Evolutionary conservation across 2,329 filamentous ascomycete genomes (phyloP), one percentile per base, ranked within the genome.

Genomic region (Geosmithia putterillii): DNA sequence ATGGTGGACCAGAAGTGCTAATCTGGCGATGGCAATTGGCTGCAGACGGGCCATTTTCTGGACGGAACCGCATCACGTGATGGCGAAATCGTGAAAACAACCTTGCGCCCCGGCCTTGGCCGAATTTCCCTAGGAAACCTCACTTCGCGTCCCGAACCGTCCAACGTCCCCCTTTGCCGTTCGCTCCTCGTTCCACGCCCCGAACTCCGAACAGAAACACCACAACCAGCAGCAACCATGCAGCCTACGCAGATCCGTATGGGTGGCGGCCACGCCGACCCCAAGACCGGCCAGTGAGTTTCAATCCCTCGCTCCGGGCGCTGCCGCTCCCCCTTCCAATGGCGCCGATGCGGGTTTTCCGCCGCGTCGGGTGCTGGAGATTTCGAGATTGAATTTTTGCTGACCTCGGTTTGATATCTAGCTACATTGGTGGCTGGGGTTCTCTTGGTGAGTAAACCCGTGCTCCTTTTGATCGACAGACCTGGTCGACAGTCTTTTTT

Each of bases 381-480:
- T 12, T 18, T 15, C 14, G 17, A 17, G 40, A 19, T 10, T n/a
- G 17, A 40, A 15, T 23, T 21, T 15, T 34, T 12, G 18, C 32
- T 19, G 12, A 20, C 10, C 2, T 34, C 9, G 4, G 4, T 22
- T 41, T 62, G 49, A 63, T 47, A 39, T 44, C 47, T 47, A 89
- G 85, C 61, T 88, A 71, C 64, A 67, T 89, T 46, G 85, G 85
- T 54, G 66, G 66, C 63, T 90, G 84, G 83, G 85, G 85, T 57
- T 67, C 70, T 57, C 67, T 89, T 51, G 84, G 83, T 87, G 76
- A 70, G 79, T 77, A 52, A 52, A n/a, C n/a, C 38, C 46, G 15
- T 25, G 14, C 34, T 42, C 40, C 43, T n/a, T n/a, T 25, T 39
- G 40, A 44, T 35, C 37, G 7, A 35, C 7, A 17, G 18, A n/a